A percentile compares a stretch with the other conserved stretches of the same genome.
Conservation (phyloP, 2,329 filamentous ascomycete genomes). For the Neopestalotiopsis sp. region DNA sequence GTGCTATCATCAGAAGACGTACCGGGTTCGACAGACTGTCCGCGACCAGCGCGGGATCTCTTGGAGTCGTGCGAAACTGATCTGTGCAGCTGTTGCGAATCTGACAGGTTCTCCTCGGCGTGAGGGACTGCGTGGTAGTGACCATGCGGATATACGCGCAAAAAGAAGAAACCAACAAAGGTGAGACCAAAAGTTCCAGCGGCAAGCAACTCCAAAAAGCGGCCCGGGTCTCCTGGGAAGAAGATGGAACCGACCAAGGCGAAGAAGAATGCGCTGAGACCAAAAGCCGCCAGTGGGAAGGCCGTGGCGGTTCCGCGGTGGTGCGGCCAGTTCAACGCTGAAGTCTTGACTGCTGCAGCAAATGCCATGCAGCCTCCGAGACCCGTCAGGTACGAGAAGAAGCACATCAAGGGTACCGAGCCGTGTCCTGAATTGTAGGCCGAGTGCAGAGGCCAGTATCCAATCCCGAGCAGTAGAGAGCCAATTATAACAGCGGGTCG, state of each 20-base stretch:
- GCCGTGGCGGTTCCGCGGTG: constrained; percentile 93
- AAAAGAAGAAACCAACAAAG: constrained; percentile 81
- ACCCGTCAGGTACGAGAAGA: constrained; percentile 86
- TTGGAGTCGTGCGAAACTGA: constrained; percentile 49
- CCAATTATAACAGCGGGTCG: constrained; percentile 79
- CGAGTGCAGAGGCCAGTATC: constrained; percentile 84
- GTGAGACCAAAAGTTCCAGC: constrained; percentile 79
- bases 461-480: constrained; percentile 71
- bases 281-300: constrained; percentile 90
- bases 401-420: constrained; percentile 68
- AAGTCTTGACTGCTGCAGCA: constrained; percentile 81
- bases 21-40: constrained; percentile 65
- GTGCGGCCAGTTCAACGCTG: constrained; percentile 88
- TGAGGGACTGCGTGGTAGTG: constrained; percentile 62
- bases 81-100: constrained; percentile 46
- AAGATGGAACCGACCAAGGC: constrained; percentile 77
- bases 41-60: constrained; percentile 43
- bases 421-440: constrained; percentile 75
- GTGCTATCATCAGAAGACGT: constrained; percentile 52
- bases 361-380: constrained; percentile 93
- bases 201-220: constrained; percentile 80
- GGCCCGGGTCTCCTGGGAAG: constrained; percentile 82
- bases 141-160: constrained; percentile 71
- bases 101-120: constrained; percentile 38
- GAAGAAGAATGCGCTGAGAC: constrained; percentile 96